phyloP scores from a whole-genome alignment of 495 filamentous ascomycete species.

The Arthonia radiata region DNA sequence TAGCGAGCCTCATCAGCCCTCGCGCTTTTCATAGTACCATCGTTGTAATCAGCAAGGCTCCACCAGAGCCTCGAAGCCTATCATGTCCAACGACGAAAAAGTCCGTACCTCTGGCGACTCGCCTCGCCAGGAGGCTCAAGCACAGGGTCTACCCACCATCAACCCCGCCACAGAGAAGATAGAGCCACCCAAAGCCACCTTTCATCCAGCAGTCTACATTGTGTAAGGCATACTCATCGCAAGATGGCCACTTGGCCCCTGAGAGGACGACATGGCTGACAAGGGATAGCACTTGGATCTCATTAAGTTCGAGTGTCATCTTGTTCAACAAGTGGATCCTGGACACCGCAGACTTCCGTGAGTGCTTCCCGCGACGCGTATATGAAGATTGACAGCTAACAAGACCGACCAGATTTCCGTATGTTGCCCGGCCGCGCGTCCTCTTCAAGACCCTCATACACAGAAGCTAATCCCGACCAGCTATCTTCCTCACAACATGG shows the following conservation, averaged over 20 bases:
- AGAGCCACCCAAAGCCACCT: slow-evolving; percentile 30
- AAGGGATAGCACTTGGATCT: slow-evolving; percentile 55
- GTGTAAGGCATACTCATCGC: slow-evolving; percentile 43
- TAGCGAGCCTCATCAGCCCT: no score
- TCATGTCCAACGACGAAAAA: slow-evolving; percentile 57
- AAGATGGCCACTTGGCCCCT: no score
- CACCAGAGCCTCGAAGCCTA: no score
- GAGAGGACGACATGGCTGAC: slow-evolving; percentile 8
- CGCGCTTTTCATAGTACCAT: no score
- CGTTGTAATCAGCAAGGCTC: no score
- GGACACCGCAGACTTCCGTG: slow-evolving; percentile 59
- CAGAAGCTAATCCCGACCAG: slow-evolving; percentile 7
- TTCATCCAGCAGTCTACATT: slow-evolving; percentile 81
- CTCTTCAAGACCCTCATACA: slow-evolving; percentile 1
- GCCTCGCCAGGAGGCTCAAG: slow-evolving; percentile 25
- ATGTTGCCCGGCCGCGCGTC: slow-evolving; percentile 4
- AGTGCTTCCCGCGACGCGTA: slow-evolving; percentile 12
- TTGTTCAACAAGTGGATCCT: slow-evolving; percentile 99
- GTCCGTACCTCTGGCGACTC: slow-evolving; percentile 51
- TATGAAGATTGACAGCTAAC: slow-evolving; percentile 2
- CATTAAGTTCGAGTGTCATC: slow-evolving; percentile 76
- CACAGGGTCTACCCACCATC: slow-evolving; percentile 51
- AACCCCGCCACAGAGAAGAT: slow-evolving; percentile 48
- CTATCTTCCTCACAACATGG: slow-evolving; percentile 76
- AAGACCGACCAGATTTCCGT: slow-evolving; percentile 13